A percentile compares a stretch with the other conserved stretches of the same genome.
Conservation (phyloP, 2,329 filamentous ascomycete genomes). For the Venturia carpophila region DNA sequence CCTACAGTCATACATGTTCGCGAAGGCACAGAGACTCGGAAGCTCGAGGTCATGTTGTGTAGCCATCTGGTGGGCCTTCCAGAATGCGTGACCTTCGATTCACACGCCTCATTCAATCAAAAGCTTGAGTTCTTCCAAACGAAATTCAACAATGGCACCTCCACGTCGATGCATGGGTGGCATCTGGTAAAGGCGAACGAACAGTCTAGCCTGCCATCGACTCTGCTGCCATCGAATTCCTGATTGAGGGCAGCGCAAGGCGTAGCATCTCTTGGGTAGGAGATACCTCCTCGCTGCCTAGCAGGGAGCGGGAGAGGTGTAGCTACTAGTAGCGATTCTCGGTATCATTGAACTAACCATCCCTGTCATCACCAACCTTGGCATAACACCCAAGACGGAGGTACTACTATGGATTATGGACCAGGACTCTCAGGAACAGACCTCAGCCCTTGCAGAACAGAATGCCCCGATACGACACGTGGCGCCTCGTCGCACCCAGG, state of each 20-base stretch:
- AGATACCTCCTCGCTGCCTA: not conserved
- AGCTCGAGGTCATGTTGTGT: not conserved
- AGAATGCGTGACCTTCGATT: not conserved
- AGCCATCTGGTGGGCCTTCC: not conserved
- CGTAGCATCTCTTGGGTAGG: not conserved
- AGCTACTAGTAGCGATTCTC: no score
- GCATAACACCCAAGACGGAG: not conserved
- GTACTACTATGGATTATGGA: not conserved
- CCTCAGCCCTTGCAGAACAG: not conserved
- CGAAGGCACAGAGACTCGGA: not conserved
- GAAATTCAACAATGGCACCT: not conserved
- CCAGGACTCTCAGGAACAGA: slow-evolving; percentile 1
- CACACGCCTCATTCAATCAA: not conserved
- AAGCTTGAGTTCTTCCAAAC: not conserved
- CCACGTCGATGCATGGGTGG: not conserved
- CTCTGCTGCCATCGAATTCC: not conserved
- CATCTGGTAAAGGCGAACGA: no score
- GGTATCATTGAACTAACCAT: not conserved
- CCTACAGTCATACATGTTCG: no score
- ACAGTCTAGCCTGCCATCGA: no score
- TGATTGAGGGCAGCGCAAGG: not conserved
- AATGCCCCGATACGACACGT: not conserved
- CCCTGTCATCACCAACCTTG: not conserved
- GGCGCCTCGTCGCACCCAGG: not conserved
- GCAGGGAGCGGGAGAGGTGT: not conserved